Percentiles rank a stretch among this genome's conserved stretches.
These are phyloP conservation scores for Mortierella sp. DNA, from an alignment of 371 early-diverging fungal species.

Conservation along the genomic window DNA sequence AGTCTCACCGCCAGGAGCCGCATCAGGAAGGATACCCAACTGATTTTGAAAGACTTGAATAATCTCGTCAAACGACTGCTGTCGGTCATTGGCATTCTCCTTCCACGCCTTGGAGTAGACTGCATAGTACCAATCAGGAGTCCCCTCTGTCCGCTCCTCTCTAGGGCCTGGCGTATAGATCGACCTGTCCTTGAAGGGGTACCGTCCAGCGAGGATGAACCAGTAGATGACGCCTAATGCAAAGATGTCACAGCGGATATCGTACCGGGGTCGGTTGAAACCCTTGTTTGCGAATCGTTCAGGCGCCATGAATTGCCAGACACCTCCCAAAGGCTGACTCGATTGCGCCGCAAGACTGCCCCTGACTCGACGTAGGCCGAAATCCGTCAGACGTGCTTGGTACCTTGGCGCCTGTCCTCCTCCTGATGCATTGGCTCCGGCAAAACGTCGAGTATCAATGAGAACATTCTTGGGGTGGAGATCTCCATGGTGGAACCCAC, in stretches of 20 bases:
- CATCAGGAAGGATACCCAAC: constrained; percentile 10
- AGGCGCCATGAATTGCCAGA: constrained; percentile 29
- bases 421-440: neutral
- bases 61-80: constrained; percentile 38
- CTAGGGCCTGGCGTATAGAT: constrained; percentile 19
- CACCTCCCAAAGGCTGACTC: constrained; percentile 27
- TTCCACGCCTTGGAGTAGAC: constrained; percentile 45
- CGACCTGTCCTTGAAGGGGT: constrained; percentile 34
- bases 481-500: constrained; percentile 33
- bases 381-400: constrained; percentile 23
- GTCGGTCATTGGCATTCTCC: constrained; percentile 33
- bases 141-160: constrained; percentile 37
- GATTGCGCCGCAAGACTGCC: constrained; percentile 1
- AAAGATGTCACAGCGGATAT: constrained; percentile 48
- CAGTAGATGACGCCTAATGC: constrained; percentile 50
- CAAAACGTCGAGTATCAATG: constrained; percentile 5
- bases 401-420: constrained; percentile 5
- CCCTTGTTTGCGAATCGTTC: constrained; percentile 14
- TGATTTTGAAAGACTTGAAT: constrained; percentile 25
- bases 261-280: constrained; percentile 22
- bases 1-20: neutral
- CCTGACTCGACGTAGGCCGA: constrained; percentile 17
- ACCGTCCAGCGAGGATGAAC: constrained; percentile 43
- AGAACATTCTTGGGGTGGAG: constrained; percentile 31
- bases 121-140: constrained; percentile 38